Evolutionary conservation across 2,329 filamentous ascomycete species (phyloP).

Genomic region (Apiospora rasikravindrae): DNA sequence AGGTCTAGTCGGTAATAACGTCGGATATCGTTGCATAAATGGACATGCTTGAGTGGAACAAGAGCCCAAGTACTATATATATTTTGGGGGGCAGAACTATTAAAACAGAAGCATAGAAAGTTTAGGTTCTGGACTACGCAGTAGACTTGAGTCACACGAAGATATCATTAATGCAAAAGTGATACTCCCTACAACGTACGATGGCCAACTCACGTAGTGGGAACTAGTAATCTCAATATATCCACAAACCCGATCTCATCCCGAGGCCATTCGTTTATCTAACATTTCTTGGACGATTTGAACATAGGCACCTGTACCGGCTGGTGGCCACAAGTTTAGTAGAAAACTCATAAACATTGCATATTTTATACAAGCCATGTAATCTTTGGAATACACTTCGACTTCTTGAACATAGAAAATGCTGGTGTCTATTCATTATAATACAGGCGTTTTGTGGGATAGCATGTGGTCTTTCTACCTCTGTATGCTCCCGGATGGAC

Average conservation of each 20-base stretch:
- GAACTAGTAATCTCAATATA: neutral
- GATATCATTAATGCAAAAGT: neutral
- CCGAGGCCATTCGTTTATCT: neutral
- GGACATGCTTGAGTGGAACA: neutral
- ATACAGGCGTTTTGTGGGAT: slow-evolving; percentile 19
- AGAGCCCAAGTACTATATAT: neutral
- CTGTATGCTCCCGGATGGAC: neutral
- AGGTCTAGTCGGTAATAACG: neutral
- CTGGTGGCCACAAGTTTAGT: too few relatives aligned
- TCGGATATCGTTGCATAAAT: neutral
- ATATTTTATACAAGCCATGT: neutral
- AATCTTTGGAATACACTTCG: neutral
- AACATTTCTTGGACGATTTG: neutral
- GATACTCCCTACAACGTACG: neutral
- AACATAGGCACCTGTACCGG: neutral
- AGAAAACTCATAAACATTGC: neutral
- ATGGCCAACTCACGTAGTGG: neutral
- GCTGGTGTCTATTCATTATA: slow-evolving; percentile 23
- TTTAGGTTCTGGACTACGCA: neutral
- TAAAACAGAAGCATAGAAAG: neutral
- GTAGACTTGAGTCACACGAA: neutral
- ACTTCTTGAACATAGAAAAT: slow-evolving; percentile 1
- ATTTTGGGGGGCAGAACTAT: neutral
- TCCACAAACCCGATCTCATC: neutral
- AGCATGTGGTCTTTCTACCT: slow-evolving; percentile 10